Conservation (phyloP, 768 basidiomycete species). For the Leccinum variicolor region DNA sequence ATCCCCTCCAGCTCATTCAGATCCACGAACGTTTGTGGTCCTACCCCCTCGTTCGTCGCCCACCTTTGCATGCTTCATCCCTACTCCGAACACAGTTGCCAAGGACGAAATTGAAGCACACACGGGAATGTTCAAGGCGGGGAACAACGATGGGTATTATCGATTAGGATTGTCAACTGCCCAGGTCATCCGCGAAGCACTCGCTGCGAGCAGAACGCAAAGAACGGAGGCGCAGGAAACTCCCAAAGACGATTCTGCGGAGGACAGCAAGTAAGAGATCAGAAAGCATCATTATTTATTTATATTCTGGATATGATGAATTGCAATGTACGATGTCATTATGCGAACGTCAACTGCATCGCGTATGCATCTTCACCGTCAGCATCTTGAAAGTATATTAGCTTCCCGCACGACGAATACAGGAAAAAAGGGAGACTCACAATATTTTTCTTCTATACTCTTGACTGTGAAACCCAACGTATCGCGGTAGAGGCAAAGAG, state of each 20-base stretch:
- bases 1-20: constrained; percentile 50
- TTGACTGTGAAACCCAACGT: constrained; percentile 87
- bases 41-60: constrained; percentile 55
- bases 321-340: constrained; percentile 8
- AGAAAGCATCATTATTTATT: constrained; percentile 7
- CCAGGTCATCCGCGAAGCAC: constrained; percentile 56
- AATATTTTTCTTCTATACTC: constrained; percentile 86
- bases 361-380: constrained; percentile 95
- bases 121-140: constrained; percentile 80
- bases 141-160: constrained; percentile 88
- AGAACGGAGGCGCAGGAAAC: neutral
- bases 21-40: constrained; percentile 72
- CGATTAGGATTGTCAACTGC: constrained; percentile 71
- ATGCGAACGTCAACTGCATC: constrained; percentile 69
- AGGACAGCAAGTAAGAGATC: neutral
- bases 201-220: constrained; percentile 25
- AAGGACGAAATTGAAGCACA: constrained; percentile 82
- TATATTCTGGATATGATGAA: constrained; percentile 4
- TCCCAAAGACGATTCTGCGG: neutral
- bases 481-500: constrained; percentile 84
- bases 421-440: constrained; percentile 46
- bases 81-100: constrained; percentile 64
- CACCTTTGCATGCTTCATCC: constrained; percentile 52
- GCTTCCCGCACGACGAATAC: neutral
- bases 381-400: constrained; percentile 55